Evolutionary conservation across 2,329 filamentous ascomycete species (phyloP).

Genomic region (Trichoderma polysporum): DNA sequence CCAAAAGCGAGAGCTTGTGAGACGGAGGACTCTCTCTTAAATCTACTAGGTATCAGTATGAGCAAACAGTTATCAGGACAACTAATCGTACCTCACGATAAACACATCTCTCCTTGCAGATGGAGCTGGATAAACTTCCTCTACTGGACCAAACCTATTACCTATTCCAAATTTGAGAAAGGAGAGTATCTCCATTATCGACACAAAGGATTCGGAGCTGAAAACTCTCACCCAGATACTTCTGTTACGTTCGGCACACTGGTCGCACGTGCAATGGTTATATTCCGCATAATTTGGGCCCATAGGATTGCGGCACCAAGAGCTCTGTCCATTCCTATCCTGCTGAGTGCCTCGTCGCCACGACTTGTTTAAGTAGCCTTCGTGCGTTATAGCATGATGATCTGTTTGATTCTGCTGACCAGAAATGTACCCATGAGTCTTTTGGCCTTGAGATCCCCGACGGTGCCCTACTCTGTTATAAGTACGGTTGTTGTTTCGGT

Average conservation of each 20-base stretch:
- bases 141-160: conserved; percentile 33
- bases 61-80: not conserved
- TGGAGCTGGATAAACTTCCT: conserved; percentile 28
- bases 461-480: not conserved
- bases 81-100: conserved; percentile 31
- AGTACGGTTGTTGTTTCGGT: not conserved
- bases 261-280: conserved; percentile 31
- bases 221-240: conserved; percentile 32
- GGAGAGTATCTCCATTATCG: conserved; percentile 27
- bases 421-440: not conserved
- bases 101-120: conserved; percentile 24
- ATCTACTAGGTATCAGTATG: conserved; percentile 26
- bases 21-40: conserved; percentile 30
- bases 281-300: conserved; percentile 27
- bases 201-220: not conserved
- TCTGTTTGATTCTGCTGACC: conserved; percentile 2
- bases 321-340: not conserved
- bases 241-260: conserved; percentile 33
- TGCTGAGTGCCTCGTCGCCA: conserved; percentile 2
- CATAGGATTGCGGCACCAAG: conserved; percentile 29
- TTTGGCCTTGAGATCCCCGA: conserved; percentile 16
- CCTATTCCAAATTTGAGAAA: conserved; percentile 34
- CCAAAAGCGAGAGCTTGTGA: conserved; percentile 28
- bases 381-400: not conserved
- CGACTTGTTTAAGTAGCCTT: not conserved